Evolutionary conservation across 495 filamentous ascomycete species (phyloP).

Genomic region (Daldinia childiae): DNA sequence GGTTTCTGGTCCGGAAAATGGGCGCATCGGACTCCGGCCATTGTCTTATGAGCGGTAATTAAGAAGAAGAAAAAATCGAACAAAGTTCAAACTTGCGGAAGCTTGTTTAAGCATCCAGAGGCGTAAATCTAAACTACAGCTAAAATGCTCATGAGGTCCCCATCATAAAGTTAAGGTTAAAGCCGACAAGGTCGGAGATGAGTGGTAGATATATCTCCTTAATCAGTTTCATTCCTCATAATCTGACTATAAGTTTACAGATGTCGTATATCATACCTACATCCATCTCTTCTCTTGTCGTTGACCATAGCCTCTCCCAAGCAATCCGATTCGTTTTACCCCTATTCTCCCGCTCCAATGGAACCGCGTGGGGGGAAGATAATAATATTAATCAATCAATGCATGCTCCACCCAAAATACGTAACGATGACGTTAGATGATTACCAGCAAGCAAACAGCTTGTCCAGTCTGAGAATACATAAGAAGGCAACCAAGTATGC

Average conservation of each 20-base stretch:
- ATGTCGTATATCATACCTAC: neutral
- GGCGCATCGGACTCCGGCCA: conserved; percentile 1
- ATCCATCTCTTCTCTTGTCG: neutral
- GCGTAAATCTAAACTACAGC: neutral
- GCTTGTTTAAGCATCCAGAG: conserved; percentile 4
- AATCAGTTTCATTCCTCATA: neutral
- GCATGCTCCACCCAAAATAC: conserved; percentile 35
- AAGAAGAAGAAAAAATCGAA: conserved; percentile 9
- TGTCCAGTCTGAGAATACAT: neutral
- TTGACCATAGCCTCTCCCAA: neutral
- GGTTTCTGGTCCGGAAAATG: conserved; percentile 21
- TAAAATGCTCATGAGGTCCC: neutral
- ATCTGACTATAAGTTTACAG: neutral
- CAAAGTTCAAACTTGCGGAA: conserved; percentile 17
- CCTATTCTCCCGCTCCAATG: neutral
- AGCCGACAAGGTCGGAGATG: conserved; percentile 11
- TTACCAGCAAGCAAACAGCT: conserved; percentile 12
- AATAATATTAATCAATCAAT: conserved; percentile 14
- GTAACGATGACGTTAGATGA: conserved; percentile 29
- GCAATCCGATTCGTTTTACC: neutral
- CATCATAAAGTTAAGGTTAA: neutral
- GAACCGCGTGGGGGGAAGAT: conserved; percentile 3
- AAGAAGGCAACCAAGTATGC: neutral
- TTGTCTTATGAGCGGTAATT: conserved; percentile 2
- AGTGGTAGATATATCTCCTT: neutral